These are phyloP conservation scores for Cercophora sp. DNA, from an alignment of 495 filamentous ascomycete genomes.

Conservation along the genomic window DNA sequence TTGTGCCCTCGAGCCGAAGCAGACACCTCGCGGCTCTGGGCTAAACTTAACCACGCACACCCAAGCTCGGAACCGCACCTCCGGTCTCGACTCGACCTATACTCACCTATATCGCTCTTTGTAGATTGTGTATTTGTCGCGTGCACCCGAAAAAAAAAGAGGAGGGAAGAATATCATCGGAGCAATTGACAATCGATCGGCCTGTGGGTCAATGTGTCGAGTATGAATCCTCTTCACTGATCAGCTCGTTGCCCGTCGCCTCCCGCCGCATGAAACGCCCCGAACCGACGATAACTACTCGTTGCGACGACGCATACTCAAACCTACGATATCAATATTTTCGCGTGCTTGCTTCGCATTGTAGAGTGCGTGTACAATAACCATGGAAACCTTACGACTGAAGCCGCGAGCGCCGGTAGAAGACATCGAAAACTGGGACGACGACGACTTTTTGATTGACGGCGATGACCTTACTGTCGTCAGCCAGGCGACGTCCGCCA, in stretches of 20 bases:
- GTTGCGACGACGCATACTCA: conserved; percentile 10
- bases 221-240: conserved; percentile 37
- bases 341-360: not conserved
- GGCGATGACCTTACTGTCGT: conserved; percentile 66
- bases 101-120: conserved; percentile 2
- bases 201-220: conserved; percentile 23
- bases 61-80: conserved; percentile 13
- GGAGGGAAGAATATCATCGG: not conserved
- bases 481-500: conserved; percentile 57
- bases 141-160: not conserved
- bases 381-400: conserved; percentile 57
- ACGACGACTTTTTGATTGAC: conserved; percentile 75
- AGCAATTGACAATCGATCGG: conserved; percentile 7
- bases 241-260: conserved; percentile 22
- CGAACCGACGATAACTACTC: not conserved
- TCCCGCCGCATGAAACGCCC: conserved; percentile 11
- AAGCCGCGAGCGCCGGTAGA: conserved; percentile 53
- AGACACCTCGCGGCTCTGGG: conserved; percentile 13
- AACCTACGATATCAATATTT: not conserved
- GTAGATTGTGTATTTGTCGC: conserved; percentile 6
- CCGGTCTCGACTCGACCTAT: conserved; percentile 8
- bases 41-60: conserved; percentile 13
- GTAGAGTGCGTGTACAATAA: conserved; percentile 5
- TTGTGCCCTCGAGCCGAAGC: conserved; percentile 15
- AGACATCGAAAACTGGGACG: conserved; percentile 81